Evolutionary conservation across 2,329 filamentous ascomycete species (phyloP).

Genomic region (Sclerotinia nivalis): DNA sequence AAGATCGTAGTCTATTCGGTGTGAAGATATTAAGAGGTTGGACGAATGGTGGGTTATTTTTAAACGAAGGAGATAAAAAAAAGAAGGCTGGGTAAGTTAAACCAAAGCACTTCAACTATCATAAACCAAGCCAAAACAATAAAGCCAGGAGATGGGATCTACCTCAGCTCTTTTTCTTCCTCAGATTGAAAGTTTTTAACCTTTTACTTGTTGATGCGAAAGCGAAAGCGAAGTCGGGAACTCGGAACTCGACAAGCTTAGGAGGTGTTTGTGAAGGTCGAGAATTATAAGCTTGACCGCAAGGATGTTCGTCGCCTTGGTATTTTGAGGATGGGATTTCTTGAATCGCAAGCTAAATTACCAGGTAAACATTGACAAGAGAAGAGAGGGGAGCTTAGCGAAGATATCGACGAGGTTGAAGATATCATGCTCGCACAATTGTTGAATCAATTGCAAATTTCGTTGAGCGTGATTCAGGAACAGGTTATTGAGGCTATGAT

Average conservation of each 20-base stretch:
- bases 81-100: slow-evolving; percentile 16
- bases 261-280: neutral
- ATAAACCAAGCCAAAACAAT: neutral
- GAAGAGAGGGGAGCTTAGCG: slow-evolving; percentile 18
- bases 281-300: neutral
- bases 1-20: slow-evolving; percentile 3
- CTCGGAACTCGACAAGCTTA: neutral
- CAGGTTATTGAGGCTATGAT: neutral
- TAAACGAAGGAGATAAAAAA: slow-evolving; percentile 17
- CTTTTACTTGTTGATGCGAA: neutral
- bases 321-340: neutral
- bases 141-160: neutral
- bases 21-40: slow-evolving; percentile 20
- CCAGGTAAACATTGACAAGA: neutral
- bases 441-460: slow-evolving; percentile 25
- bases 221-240: neutral
- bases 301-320: neutral
- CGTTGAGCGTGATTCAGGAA: neutral
- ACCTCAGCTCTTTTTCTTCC: neutral
- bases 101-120: slow-evolving; percentile 10
- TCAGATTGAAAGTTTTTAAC: neutral
- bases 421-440: slow-evolving; percentile 32
- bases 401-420: slow-evolving; percentile 25
- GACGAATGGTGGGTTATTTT: slow-evolving; percentile 18
- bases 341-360: neutral